These are phyloP conservation scores for Aspergillus pseudoviridinutans DNA, from an alignment of 2,329 filamentous ascomycete genomes.

Conservation along the genomic window DNA sequence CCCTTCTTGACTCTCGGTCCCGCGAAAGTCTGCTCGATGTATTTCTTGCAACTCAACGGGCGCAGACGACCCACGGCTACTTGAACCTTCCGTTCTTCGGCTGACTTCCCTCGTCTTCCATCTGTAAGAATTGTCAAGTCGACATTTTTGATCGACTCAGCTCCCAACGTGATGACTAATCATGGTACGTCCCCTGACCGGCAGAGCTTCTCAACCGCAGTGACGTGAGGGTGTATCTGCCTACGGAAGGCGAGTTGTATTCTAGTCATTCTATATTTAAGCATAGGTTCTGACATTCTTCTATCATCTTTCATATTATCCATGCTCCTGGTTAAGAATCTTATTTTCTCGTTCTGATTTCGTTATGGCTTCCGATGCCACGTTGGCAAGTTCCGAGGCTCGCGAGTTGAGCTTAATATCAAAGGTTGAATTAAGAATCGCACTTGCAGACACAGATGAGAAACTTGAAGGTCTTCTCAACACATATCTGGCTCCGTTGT, in stretches of 20 bases:
- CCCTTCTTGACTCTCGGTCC: neutral
- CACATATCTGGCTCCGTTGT: slow-evolving; percentile 72
- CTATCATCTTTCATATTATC: neutral
- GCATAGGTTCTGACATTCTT: neutral
- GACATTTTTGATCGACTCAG: neutral
- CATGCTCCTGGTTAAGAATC: neutral
- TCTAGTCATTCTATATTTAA: neutral
- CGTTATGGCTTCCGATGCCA: slow-evolving; percentile 31
- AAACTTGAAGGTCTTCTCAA: slow-evolving; percentile 76
- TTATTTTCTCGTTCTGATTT: neutral
- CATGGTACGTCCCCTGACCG: slow-evolving; percentile 1
- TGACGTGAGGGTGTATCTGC: slow-evolving; percentile 17
- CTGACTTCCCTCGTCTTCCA: neutral
- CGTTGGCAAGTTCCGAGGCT: slow-evolving; percentile 41
- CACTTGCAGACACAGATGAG: slow-evolving; percentile 74
- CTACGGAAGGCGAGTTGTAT: slow-evolving; percentile 4
- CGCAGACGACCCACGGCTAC: neutral
- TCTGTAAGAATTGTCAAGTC: neutral
- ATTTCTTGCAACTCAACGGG: neutral
- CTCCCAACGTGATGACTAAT: slow-evolving; percentile 16
- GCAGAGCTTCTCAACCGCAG: slow-evolving; percentile 10
- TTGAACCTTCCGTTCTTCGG: neutral
- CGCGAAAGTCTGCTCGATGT: neutral
- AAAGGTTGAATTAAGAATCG: slow-evolving; percentile 81
- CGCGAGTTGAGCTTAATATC: slow-evolving; percentile 78